Conservation (phyloP, 768 basidiomycete genomes). For the Suillus occidentalis region DNA sequence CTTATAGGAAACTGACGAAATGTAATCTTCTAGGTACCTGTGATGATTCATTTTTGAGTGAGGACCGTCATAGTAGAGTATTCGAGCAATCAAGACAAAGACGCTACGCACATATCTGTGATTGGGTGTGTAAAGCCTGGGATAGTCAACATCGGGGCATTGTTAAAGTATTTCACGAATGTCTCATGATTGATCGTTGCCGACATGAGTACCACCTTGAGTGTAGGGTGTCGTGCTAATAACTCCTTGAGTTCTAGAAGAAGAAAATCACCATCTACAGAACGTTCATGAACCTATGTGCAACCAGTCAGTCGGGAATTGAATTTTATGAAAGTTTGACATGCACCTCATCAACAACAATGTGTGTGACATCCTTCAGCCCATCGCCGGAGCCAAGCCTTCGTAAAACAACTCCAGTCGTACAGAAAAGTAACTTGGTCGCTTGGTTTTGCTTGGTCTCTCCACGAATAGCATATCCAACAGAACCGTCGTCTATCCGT, state of each 20-base stretch:
- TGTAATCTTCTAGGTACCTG: constrained; percentile 83
- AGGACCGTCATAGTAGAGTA: neutral
- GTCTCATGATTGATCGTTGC: constrained; percentile 91
- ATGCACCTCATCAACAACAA: constrained; percentile 86
- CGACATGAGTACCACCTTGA: constrained; percentile 90
- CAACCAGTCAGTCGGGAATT: constrained; percentile 7
- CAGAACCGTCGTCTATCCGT: constrained; percentile 69
- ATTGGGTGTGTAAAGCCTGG: constrained; percentile 84
- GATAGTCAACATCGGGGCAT: constrained; percentile 79
- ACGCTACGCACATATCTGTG: constrained; percentile 56
- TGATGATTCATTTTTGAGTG: constrained; percentile 3
- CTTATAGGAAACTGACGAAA: constrained; percentile 57
- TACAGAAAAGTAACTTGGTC: constrained; percentile 86
- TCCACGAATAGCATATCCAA: constrained; percentile 89
- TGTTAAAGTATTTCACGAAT: constrained; percentile 80
- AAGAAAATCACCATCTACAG: constrained; percentile 87
- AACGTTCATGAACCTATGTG: constrained; percentile 85
- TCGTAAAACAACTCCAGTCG: constrained; percentile 89
- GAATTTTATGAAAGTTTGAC: neutral
- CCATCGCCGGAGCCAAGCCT: constrained; percentile 74
- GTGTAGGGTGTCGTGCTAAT: constrained; percentile 54
- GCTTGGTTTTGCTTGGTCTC: constrained; percentile 66
- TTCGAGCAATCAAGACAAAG: neutral
- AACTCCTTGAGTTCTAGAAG: constrained; percentile 82
- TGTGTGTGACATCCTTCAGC: constrained; percentile 71